Conservation (phyloP, 768 basidiomycete species). For the Leccinum boreale region DNA sequence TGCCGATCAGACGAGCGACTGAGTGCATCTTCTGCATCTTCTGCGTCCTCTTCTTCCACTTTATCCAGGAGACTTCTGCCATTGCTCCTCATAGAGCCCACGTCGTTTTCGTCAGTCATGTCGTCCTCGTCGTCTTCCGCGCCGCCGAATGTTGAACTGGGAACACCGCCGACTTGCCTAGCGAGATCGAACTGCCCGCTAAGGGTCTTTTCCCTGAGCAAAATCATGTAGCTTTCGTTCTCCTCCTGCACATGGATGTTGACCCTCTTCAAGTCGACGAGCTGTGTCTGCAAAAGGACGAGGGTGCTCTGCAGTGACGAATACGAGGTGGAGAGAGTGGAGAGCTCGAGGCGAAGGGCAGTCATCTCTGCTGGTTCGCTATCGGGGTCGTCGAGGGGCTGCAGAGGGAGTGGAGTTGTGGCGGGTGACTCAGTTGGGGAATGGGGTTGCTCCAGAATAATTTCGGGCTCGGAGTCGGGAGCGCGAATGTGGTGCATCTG, state of each 20-base stretch:
- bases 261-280: slow-evolving; percentile 83
- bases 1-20: slow-evolving; percentile 36
- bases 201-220: slow-evolving; percentile 86
- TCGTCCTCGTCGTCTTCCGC: slow-evolving; percentile 31
- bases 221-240: slow-evolving; percentile 95
- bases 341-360: slow-evolving; percentile 76
- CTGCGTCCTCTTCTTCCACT: slow-evolving; percentile 50
- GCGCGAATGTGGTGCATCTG: slow-evolving; percentile 40
- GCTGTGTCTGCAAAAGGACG: slow-evolving; percentile 78
- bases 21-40: slow-evolving; percentile 43
- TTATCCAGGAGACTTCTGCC: slow-evolving; percentile 58
- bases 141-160: slow-evolving; percentile 39
- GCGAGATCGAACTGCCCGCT: slow-evolving; percentile 83
- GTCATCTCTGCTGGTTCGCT: slow-evolving; percentile 87
- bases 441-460: slow-evolving; percentile 36
- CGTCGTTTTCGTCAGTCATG: slow-evolving; percentile 41
- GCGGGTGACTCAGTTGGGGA: slow-evolving; percentile 23
- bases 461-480: slow-evolving; percentile 38
- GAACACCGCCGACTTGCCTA: slow-evolving; percentile 57
- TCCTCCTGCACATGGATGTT: slow-evolving; percentile 91
- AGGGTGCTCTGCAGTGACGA: slow-evolving; percentile 80
- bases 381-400: slow-evolving; percentile 60
- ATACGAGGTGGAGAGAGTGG: slow-evolving; percentile 83
- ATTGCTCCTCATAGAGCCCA: slow-evolving; percentile 54
- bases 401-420: slow-evolving; percentile 29